phyloP scores from a whole-genome alignment of 179 eudicot species.

The Patellifolia procumbens region DNA sequence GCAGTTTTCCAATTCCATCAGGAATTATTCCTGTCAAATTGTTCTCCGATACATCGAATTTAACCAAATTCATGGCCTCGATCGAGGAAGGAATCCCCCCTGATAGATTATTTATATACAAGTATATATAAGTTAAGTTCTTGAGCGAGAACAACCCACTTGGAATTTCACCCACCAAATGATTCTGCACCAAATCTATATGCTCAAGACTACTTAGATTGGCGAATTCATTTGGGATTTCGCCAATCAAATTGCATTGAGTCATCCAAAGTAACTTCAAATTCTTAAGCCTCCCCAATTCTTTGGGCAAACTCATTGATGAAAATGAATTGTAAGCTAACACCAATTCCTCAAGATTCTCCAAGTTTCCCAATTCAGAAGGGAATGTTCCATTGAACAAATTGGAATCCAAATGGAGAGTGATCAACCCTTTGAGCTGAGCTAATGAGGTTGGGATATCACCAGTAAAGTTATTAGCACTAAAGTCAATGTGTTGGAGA shows the following conservation, averaged over 20 bases:
- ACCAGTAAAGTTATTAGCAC: slow-evolving; percentile 67
- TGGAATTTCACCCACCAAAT: slow-evolving; percentile 58
- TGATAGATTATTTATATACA: slow-evolving; percentile 48
- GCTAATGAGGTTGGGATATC: slow-evolving; percentile 65
- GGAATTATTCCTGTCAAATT: slow-evolving; percentile 27
- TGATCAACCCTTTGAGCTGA: slow-evolving; percentile 37
- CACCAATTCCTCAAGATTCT: slow-evolving; percentile 38
- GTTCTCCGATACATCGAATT: slow-evolving; percentile 25
- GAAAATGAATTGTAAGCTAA: slow-evolving; percentile 44
- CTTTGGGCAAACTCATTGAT: slow-evolving; percentile 41
- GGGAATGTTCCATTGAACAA: slow-evolving; percentile 65
- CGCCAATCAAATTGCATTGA: slow-evolving; percentile 38
- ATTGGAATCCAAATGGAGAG: slow-evolving; percentile 38
- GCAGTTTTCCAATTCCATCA: slow-evolving; percentile 45
- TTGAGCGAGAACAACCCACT: slow-evolving; percentile 49
- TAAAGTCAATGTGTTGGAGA: slow-evolving; percentile 46
- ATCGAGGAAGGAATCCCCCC: slow-evolving; percentile 33
- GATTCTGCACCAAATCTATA: slow-evolving; percentile 41
- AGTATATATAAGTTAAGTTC: slow-evolving; percentile 48
- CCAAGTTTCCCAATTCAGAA: slow-evolving; percentile 52
- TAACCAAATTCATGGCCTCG: slow-evolving; percentile 28
- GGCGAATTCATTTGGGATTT: slow-evolving; percentile 41
- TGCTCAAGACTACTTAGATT: slow-evolving; percentile 34
- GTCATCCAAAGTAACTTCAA: slow-evolving; percentile 48
- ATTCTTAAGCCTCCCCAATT: slow-evolving; percentile 44